Conservation (phyloP, 306 rosid genomes). For the Spatholobus suberectus region DNA sequence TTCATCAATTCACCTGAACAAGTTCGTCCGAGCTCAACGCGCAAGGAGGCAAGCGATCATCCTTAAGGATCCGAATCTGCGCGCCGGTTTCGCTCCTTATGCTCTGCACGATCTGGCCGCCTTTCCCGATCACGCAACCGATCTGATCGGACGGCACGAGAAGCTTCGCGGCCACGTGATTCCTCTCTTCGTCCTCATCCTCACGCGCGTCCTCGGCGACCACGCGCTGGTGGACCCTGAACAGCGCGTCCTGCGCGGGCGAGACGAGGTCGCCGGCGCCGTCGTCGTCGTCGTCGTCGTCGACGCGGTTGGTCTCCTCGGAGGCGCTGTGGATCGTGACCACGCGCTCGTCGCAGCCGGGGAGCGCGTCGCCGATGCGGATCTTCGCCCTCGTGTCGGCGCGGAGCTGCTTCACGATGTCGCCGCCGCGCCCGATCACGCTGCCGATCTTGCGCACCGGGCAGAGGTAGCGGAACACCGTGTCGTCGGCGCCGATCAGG, state of each 20-base stretch:
- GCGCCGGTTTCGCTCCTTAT: constrained; percentile 92
- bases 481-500: constrained; percentile 72
- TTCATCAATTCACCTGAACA: constrained; percentile 63
- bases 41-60: constrained; percentile 85
- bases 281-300: constrained; percentile 65
- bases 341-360: constrained; percentile 88
- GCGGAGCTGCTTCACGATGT: constrained; percentile 91
- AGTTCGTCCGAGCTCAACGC: constrained; percentile 89
- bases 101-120: constrained; percentile 92
- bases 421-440: constrained; percentile 97
- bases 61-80: constrained; percentile 91
- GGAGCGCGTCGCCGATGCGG: constrained; percentile 87
- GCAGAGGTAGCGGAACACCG: constrained; percentile 85
- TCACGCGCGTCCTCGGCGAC: constrained; percentile 70
- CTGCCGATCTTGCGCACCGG: constrained; percentile 91
- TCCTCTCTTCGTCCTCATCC: constrained; percentile 47
- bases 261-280: constrained; percentile 63
- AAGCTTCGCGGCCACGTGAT: constrained; percentile 77
- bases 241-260: constrained; percentile 90
- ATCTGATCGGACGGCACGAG: constrained; percentile 98
- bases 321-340: constrained; percentile 77
- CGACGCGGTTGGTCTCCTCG: constrained; percentile 69
- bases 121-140: constrained; percentile 96
- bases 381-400: constrained; percentile 87
- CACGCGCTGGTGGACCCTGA: constrained; percentile 81